Percentiles rank a stretch among this genome's conserved stretches.
These are phyloP conservation scores for Aspergillus cejpii DNA, from an alignment of 2,329 filamentous ascomycete genomes.

Conservation along the genomic window DNA sequence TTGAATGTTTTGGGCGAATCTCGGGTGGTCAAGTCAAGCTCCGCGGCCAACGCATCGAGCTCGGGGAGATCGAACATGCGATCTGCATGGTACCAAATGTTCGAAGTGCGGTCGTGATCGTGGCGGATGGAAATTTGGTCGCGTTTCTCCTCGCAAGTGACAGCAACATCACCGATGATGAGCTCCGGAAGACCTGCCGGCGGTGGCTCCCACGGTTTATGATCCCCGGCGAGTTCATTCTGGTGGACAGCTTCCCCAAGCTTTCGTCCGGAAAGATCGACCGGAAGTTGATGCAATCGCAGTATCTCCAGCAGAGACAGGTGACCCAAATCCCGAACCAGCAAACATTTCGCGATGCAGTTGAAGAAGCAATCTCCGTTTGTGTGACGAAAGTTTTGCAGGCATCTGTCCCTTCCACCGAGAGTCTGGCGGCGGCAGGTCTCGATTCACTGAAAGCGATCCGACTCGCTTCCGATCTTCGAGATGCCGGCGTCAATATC, in stretches of 20 bases:
- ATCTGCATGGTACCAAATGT: conserved; percentile 56
- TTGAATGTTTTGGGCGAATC: conserved; percentile 81
- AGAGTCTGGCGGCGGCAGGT: conserved; percentile 49
- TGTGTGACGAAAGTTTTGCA: conserved; percentile 42
- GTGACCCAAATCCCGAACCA: conserved; percentile 7
- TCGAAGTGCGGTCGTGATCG: conserved; percentile 59
- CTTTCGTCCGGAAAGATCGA: conserved; percentile 81
- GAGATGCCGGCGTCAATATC: conserved; percentile 50
- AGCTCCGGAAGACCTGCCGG: conserved; percentile 55
- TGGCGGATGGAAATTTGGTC: conserved; percentile 63
- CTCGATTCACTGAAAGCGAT: conserved; percentile 63
- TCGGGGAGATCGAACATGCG: conserved; percentile 70
- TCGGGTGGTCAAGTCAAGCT: conserved; percentile 78
- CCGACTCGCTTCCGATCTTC: conserved; percentile 57
- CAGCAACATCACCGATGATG: conserved; percentile 31
- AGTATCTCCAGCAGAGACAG: conserved; percentile 42
- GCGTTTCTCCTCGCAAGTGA: conserved; percentile 61
- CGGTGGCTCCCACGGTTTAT: conserved; percentile 77
- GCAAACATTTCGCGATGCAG: conserved; percentile 18
- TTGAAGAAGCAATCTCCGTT: conserved; percentile 33
- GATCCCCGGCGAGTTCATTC: conserved; percentile 67
- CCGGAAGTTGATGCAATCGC: conserved; percentile 52
- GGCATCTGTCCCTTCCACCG: conserved; percentile 30
- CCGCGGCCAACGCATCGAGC: conserved; percentile 72
- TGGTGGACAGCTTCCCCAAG: conserved; percentile 61